These are phyloP conservation scores for Starmerella vitae DNA, from an alignment of 805 yeast species.

Conservation along the genomic window DNA sequence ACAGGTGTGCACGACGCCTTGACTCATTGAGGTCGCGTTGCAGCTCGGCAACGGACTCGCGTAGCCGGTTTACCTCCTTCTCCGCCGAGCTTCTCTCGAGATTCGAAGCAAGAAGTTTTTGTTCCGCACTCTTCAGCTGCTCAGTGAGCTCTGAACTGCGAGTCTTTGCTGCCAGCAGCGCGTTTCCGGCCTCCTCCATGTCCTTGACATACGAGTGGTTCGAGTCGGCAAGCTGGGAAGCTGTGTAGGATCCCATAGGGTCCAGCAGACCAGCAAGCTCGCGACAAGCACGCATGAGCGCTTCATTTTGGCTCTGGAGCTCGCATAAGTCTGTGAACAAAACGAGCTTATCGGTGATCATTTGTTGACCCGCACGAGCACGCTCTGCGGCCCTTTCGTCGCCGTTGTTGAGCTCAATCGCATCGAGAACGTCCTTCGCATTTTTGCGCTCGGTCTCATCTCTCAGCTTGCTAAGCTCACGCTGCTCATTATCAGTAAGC, in stretches of 20 bases:
- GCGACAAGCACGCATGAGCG: conserved; percentile 54
- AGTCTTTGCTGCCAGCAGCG: conserved; percentile 23
- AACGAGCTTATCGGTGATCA: conserved; percentile 63
- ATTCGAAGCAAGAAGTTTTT: too few species aligned
- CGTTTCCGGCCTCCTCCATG: conserved; percentile 26
- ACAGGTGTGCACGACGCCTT: not conserved
- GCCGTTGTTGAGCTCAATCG: not conserved
- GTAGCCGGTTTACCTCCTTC: not conserved
- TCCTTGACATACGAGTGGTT: conserved; percentile 25
- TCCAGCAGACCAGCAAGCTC: conserved; percentile 45
- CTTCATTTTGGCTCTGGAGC: conserved; percentile 60
- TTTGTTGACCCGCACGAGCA: conserved; percentile 3
- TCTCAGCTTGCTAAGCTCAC: conserved; percentile 46
- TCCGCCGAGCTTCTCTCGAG: not conserved
- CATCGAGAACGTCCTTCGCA: conserved; percentile 53
- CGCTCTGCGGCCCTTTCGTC: not conserved
- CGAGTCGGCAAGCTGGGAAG: conserved; percentile 7
- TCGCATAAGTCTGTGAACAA: conserved; percentile 55
- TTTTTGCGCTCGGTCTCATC: conserved; percentile 22
- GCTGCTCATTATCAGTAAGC: conserved; percentile 49
- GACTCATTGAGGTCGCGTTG: not conserved
- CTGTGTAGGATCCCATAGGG: conserved; percentile 5
- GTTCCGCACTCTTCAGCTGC: not conserved
- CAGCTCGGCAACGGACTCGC: not conserved
- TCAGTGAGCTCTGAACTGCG: conserved; percentile 9